A percentile compares a stretch with the other conserved stretches of the same genome.
Evolutionary conservation across 169 alveolate genomes (phyloP).

Genomic region (Besnoitia besnoiti): DNA sequence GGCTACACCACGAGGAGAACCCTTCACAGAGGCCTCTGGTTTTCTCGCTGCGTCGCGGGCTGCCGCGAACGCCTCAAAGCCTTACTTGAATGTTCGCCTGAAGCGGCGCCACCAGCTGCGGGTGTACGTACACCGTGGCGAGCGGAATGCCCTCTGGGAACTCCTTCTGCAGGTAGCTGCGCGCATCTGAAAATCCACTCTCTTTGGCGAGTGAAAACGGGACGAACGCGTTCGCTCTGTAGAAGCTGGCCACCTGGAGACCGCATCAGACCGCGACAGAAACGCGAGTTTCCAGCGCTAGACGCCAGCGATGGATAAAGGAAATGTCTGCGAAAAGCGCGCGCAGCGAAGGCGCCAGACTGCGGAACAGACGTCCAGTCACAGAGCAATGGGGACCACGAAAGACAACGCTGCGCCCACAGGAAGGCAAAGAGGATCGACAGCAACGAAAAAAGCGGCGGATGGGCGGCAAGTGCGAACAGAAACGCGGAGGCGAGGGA

Average conservation of each 20-base stretch:
- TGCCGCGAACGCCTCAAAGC: no score
- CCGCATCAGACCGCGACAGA: no score
- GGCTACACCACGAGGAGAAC: background rate
- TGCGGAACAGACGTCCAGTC: background rate
- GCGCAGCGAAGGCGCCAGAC: background rate
- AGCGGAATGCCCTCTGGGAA: background rate
- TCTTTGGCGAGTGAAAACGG: background rate
- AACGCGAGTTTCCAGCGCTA: no score
- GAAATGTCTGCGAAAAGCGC: background rate
- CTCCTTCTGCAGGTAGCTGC: background rate
- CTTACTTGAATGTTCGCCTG: background rate
- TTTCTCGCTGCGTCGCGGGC: no score
- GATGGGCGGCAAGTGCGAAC: background rate
- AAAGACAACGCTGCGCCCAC: background rate
- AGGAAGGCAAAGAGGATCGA: background rate
- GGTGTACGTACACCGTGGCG: slow-evolving; percentile 32
- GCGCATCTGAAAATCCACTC: background rate
- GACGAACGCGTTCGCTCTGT: slow-evolving; percentile 10
- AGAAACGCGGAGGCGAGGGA: no score
- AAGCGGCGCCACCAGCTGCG: slow-evolving; percentile 7
- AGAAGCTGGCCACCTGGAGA: background rate
- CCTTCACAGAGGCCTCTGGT: no score
- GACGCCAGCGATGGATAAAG: no score
- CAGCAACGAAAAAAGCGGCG: background rate
- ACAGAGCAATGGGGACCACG: no score